A percentile compares a stretch with the other conserved stretches of the same genome.
phyloP scores from a whole-genome alignment of 2,329 filamentous ascomycete genomes.

The Fusarium sterilihyphosum region DNA sequence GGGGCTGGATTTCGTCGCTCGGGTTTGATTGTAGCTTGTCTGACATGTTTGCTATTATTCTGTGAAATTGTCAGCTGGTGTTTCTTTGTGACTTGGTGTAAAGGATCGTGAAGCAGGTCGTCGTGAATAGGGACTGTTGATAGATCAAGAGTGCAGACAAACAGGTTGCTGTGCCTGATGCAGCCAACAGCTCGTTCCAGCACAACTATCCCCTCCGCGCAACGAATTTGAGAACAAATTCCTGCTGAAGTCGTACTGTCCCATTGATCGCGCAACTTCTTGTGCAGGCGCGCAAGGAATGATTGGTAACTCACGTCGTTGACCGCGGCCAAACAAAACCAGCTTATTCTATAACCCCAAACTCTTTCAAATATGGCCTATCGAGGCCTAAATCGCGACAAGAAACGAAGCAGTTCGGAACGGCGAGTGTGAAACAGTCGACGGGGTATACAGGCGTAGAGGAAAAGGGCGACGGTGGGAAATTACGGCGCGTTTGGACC shows the following conservation, averaged over 20 bases:
- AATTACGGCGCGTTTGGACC: conserved; percentile 36
- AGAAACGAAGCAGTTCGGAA: conserved; percentile 28
- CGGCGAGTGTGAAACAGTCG: conserved; percentile 19
- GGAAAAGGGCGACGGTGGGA: conserved; percentile 32
- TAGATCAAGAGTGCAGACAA: neutral
- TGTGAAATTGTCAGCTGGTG: conserved; percentile 35
- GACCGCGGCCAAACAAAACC: conserved; percentile 33
- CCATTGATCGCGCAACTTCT: conserved; percentile 15
- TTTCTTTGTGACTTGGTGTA: neutral
- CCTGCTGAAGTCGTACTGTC: neutral
- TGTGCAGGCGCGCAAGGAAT: conserved; percentile 21
- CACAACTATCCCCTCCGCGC: neutral
- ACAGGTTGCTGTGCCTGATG: neutral
- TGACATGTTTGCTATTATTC: conserved; percentile 47
- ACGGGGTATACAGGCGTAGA: conserved; percentile 18
- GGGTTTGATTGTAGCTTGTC: conserved; percentile 43
- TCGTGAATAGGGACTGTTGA: neutral
- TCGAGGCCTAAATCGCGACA: conserved; percentile 35
- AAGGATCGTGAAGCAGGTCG: conserved; percentile 10
- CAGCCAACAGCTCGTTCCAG: neutral
- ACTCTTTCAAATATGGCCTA: conserved; percentile 42
- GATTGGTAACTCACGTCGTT: conserved; percentile 40
- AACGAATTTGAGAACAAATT: neutral
- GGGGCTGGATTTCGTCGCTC: conserved; percentile 47
- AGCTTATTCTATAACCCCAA: conserved; percentile 40